These are phyloP conservation scores for Blastocystis sp. DNA, from an alignment of 352 stramenopile genomes.

Conservation along the genomic window DNA sequence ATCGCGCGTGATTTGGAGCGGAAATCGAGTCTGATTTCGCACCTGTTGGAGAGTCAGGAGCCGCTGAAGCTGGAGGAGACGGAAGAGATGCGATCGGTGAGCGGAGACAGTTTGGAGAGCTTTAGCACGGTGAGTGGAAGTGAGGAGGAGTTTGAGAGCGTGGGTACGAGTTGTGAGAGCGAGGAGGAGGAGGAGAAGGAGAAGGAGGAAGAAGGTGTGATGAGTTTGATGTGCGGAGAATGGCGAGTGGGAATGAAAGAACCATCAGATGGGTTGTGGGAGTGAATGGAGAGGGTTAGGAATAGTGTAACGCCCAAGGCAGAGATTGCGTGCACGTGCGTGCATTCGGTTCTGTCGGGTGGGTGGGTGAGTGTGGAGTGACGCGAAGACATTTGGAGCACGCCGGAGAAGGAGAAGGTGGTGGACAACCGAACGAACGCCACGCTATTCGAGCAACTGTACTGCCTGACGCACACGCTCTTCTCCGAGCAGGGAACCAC, in stretches of 20 bases:
- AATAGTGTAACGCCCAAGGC: slow-evolving; percentile 4
- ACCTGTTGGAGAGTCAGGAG: not conserved
- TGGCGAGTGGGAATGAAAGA: not conserved
- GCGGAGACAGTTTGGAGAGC: not conserved
- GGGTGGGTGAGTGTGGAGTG: not conserved
- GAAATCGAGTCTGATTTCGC: not conserved
- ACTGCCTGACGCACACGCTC: slow-evolving; percentile 34
- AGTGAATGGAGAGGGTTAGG: not conserved
- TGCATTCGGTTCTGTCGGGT: slow-evolving; percentile 8
- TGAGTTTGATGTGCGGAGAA: slow-evolving; percentile 22
- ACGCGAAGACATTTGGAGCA: slow-evolving; percentile 4
- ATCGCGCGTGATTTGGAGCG: not conserved
- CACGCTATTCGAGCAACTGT: slow-evolving; percentile 62
- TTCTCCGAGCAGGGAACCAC: slow-evolving; percentile 28
- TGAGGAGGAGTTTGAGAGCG: slow-evolving; percentile 25
- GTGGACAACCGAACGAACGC: slow-evolving; percentile 1
- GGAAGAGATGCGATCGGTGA: slow-evolving; percentile 44
- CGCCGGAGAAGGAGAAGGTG: not conserved
- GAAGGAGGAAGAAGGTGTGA: not conserved
- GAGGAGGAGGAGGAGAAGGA: slow-evolving; percentile 6
- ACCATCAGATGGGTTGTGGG: not conserved
- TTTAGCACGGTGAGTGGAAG: not conserved
- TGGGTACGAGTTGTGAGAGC: slow-evolving; percentile 1
- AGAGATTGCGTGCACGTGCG: slow-evolving; percentile 9
- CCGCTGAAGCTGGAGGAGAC: slow-evolving; percentile 12